These are phyloP conservation scores for Cyanidium caldarium DNA, from an alignment of 23 red algal species.

Conservation along the genomic window DNA sequence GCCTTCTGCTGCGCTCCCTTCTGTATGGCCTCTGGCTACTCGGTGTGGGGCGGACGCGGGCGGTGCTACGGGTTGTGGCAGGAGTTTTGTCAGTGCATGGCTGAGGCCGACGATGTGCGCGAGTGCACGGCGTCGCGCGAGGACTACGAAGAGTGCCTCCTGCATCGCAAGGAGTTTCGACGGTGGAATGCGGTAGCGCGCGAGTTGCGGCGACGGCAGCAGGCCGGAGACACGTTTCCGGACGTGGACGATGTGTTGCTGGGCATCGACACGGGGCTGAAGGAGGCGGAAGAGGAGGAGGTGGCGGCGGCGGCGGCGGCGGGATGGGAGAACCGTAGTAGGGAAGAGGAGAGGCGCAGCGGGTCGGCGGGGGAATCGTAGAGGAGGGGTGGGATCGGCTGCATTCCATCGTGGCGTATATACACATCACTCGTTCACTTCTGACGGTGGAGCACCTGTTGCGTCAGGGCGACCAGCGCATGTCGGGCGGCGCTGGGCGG, in stretches of 20 bases:
- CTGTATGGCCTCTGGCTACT: not conserved
- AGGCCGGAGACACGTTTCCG: not conserved
- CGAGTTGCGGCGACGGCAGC: not conserved
- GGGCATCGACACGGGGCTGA: no score
- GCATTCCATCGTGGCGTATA: no score
- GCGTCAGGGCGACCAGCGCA: not conserved
- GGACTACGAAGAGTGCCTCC: slow-evolving; percentile 2
- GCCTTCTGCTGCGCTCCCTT: no score
- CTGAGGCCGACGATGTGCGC: not conserved
- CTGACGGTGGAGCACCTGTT: not conserved
- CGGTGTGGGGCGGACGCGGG: not conserved
- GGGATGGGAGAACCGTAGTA: no score
- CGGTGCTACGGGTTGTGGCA: slow-evolving; percentile 5
- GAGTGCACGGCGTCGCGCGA: not conserved
- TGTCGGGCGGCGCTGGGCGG: not conserved
- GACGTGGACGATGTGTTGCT: not conserved
- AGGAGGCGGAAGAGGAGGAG: no score
- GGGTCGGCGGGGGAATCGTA: no score
- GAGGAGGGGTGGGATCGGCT: no score
- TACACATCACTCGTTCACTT: no score
- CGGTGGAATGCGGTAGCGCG: not conserved
- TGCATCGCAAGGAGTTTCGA: not conserved
- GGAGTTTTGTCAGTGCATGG: not conserved
- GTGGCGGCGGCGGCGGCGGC: no score
- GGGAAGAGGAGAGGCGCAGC: no score